Percentiles rank a stretch among this genome's conserved stretches.
Evolutionary conservation across 306 rosid genomes (phyloP).

Genomic region (Sechiopsis laciniata): DNA sequence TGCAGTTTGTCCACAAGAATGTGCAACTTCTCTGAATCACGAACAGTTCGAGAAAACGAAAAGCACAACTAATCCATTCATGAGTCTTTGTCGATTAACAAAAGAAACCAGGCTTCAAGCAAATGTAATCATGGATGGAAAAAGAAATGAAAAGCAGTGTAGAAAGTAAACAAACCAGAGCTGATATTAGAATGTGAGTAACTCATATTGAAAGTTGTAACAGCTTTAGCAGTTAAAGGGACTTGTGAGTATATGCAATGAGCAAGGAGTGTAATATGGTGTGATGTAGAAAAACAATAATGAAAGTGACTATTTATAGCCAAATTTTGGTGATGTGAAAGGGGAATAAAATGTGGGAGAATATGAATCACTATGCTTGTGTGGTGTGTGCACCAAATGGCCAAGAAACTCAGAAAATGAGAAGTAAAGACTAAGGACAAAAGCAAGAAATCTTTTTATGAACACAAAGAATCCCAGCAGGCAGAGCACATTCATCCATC

Average conservation of each 20-base stretch:
- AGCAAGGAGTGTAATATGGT: constrained; percentile 35
- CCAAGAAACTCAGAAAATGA: constrained; percentile 44
- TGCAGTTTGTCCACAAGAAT: constrained; percentile 26
- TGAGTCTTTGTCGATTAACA: too few relatives aligned
- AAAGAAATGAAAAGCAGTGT: constrained; percentile 29
- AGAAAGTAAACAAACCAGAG: constrained; percentile 56
- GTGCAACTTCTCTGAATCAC: neutral
- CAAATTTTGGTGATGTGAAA: constrained; percentile 41
- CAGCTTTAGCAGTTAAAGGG: constrained; percentile 26
- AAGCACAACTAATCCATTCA: neutral
- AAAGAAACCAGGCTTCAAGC: neutral
- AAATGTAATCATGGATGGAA: neutral
- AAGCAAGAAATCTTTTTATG: constrained; percentile 69
- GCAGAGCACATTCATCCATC: constrained; percentile 82
- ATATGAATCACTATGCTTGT: constrained; percentile 44
- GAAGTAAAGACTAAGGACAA: constrained; percentile 61
- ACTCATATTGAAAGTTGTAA: constrained; percentile 56
- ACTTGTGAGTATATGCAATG: constrained; percentile 32
- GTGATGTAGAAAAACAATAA: constrained; percentile 62
- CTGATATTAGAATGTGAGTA: constrained; percentile 55
- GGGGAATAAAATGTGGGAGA: constrained; percentile 63
- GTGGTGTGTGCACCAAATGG: constrained; percentile 40
- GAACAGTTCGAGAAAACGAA: neutral
- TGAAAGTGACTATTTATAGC: constrained; percentile 53
- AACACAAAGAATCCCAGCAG: constrained; percentile 72